These are phyloP conservation scores for Taphrina communis DNA, from an alignment of 1,139 yeast species.

Conservation along the genomic window DNA sequence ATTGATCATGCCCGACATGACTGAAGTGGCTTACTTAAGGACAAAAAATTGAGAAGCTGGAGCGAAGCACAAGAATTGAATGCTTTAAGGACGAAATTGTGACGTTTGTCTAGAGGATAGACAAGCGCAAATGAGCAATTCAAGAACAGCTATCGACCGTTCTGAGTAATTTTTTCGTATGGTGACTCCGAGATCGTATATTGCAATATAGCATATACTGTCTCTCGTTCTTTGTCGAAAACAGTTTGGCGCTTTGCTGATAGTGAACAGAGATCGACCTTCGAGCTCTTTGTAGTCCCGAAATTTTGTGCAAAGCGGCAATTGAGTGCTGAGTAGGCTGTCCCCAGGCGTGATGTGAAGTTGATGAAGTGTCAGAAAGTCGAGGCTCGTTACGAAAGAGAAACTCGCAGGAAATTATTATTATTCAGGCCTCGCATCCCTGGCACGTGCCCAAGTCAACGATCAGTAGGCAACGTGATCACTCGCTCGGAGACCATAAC, in stretches of 20 bases:
- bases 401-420: neutral
- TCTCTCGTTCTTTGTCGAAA: constrained; percentile 30
- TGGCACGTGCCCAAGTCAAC: neutral
- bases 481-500: neutral
- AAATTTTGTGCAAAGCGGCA: neutral
- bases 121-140: neutral
- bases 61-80: neutral
- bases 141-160: constrained; percentile 30
- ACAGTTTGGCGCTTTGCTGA: constrained; percentile 31
- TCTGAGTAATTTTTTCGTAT: constrained; percentile 26
- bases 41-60: neutral
- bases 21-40: constrained; percentile 1
- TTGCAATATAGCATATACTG: constrained; percentile 34
- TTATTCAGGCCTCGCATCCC: too few relatives aligned
- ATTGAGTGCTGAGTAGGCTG: neutral
- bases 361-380: constrained; percentile 1
- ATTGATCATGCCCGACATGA: constrained; percentile 79
- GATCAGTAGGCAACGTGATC: constrained; percentile 1
- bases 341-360: neutral
- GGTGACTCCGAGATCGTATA: constrained; percentile 20
- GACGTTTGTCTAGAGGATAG: constrained; percentile 1
- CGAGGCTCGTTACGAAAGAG: constrained; percentile 9
- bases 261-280: constrained; percentile 1
- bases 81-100: neutral
- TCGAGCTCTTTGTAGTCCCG: constrained; percentile 4